Conservation (phyloP, 1,139 yeast genomes). For the Pichia sp. region DNA sequence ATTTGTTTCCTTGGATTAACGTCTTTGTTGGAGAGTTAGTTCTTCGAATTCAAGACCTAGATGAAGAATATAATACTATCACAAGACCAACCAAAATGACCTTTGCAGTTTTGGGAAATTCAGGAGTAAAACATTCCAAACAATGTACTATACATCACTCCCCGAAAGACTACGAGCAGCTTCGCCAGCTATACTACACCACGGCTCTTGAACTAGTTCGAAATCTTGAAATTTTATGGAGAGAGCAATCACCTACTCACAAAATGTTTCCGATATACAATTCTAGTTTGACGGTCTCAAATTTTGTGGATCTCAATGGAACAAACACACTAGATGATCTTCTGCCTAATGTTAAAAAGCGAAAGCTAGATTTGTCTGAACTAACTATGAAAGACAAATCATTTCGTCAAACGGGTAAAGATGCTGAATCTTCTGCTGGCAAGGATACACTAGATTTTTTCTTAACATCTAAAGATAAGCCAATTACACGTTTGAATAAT, state of each 20-base stretch:
- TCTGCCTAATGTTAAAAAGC: slow-evolving; percentile 29
- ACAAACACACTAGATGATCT: slow-evolving; percentile 50
- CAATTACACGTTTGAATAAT: background rate
- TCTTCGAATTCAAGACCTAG: slow-evolving; percentile 67
- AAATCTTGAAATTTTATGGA: slow-evolving; percentile 36
- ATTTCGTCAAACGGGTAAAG: background rate
- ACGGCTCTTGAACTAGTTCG: slow-evolving; percentile 39
- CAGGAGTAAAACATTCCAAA: slow-evolving; percentile 35
- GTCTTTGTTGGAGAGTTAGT: slow-evolving; percentile 80
- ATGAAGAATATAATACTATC: slow-evolving; percentile 53
- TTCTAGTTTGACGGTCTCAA: slow-evolving; percentile 49
- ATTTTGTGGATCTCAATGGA: slow-evolving; percentile 45
- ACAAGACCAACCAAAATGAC: slow-evolving; percentile 53
- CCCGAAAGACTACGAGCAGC: slow-evolving; percentile 39
- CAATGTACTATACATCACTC: slow-evolving; percentile 43
- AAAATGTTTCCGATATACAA: slow-evolving; percentile 48
- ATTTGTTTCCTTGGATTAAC: slow-evolving; percentile 72
- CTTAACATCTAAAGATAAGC: background rate
- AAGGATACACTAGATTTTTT: background rate
- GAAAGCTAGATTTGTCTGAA: slow-evolving; percentile 16
- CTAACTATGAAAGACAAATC: slow-evolving; percentile 1
- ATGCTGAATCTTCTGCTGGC: background rate
- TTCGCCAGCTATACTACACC: slow-evolving; percentile 38
- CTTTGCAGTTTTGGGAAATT: slow-evolving; percentile 34
- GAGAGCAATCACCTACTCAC: slow-evolving; percentile 24